Base-by-base conservation (phyloP, 2,329 filamentous ascomycete species). In the Epicoccum sorghinum region DNA sequence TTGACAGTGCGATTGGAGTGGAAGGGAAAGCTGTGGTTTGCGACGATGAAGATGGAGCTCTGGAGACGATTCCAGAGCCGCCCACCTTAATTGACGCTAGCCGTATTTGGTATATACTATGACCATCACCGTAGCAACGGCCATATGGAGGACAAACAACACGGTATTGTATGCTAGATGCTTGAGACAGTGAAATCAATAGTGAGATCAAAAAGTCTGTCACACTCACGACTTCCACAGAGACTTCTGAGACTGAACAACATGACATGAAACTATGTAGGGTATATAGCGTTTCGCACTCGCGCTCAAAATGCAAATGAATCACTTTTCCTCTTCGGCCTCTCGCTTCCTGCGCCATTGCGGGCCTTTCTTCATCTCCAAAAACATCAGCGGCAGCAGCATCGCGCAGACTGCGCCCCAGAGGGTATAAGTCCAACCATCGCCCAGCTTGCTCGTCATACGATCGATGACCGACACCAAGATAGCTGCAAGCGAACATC, bases 351-450 rank as follows among this genome's bases (percentile, higher is more conserved):
- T 50, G 27, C 67, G 41, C 67, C 66, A 69, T 36, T 47, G 52
- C 0, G 67, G 67, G 0, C 67, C 67, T 57, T 65, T 69, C 29
- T 39, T 59, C 9, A 69, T 69, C 55, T 69, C 66, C 8, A 68
- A 33, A 9, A 67, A 47, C 67, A 69, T 69, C 4, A 69, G 57
- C 48, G 67, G 67, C 48, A 69, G 35, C 46, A 69, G 25, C 49
- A 61, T 36, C 13, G 60, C 60, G 23, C 64, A 68, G 10, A 67
- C 46, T 0, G 52, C 64, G 1, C 59, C 66, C 63, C 64, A 68
- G 10, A 69, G 60, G 1, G 63, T 65, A 53, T 69, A 69, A 18
- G 66, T 69, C 65, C 66, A 69, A 14, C 66, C 66, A 30, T 65
- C 58, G 1, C 64, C 65, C 58, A 64, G 57, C 5, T 40, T 45